A percentile compares a stretch with the other conserved stretches of the same genome.
Conservation (phyloP, 441 rosid genomes). For the Croton setiger region DNA sequence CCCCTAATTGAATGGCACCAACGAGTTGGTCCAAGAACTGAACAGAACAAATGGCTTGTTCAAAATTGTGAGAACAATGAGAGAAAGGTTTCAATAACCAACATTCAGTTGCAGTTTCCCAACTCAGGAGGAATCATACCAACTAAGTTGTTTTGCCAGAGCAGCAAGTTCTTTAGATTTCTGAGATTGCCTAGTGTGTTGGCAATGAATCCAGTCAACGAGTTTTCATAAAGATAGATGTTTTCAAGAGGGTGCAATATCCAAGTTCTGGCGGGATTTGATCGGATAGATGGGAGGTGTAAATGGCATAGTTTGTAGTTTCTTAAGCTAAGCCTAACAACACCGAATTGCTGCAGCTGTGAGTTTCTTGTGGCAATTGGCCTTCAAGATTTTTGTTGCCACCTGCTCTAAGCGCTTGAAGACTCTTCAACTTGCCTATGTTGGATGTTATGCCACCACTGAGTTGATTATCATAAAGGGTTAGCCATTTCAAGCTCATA, state of each 20-base stretch:
- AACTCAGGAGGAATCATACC: slow-evolving; percentile 67
- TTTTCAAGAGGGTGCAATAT: slow-evolving; percentile 65
- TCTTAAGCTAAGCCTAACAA: slow-evolving; percentile 81
- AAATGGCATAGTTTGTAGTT: slow-evolving; percentile 75
- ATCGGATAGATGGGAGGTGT: slow-evolving; percentile 70
- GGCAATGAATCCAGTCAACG: slow-evolving; percentile 75
- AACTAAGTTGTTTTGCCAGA: slow-evolving; percentile 75
- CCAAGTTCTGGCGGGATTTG: slow-evolving; percentile 78
- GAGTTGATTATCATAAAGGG: slow-evolving; percentile 55
- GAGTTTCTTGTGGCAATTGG: slow-evolving; percentile 79
- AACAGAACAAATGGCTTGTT: slow-evolving; percentile 67
- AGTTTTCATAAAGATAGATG: slow-evolving; percentile 82
- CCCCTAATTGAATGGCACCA: slow-evolving; percentile 46
- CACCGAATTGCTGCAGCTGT: slow-evolving; percentile 68
- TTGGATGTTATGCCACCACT: slow-evolving; percentile 46
- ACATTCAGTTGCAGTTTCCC: slow-evolving; percentile 58
- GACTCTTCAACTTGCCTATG: slow-evolving; percentile 48
- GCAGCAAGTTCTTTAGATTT: slow-evolving; percentile 43
- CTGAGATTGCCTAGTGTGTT: slow-evolving; percentile 66
- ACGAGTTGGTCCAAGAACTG: slow-evolving; percentile 35
- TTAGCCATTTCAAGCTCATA: slow-evolving; percentile 40
- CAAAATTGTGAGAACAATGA: slow-evolving; percentile 66
- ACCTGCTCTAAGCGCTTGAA: slow-evolving; percentile 62
- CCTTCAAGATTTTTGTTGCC: slow-evolving; percentile 88
- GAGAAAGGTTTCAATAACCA: slow-evolving; percentile 37